A percentile compares a stretch with the other conserved stretches of the same genome.
Evolutionary conservation across 2,329 filamentous ascomycete species (phyloP).

Genomic region (Aspergillus ruber): DNA sequence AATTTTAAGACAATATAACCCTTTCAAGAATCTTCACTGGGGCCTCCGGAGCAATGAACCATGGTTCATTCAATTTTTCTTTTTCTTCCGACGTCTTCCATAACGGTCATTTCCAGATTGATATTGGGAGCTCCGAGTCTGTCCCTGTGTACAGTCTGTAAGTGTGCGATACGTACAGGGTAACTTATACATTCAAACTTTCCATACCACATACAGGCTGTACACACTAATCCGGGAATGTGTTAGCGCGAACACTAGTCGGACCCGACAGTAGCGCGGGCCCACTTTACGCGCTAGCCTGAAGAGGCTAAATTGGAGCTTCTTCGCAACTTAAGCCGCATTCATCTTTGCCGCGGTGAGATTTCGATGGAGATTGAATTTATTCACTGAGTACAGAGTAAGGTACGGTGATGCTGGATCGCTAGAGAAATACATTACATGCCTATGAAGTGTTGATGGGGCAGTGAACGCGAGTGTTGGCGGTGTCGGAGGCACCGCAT

Average conservation of each 20-base stretch:
- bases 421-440: too few relatives aligned
- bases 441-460: too few relatives aligned
- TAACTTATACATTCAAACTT: too few relatives aligned
- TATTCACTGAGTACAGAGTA: too few relatives aligned
- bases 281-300: neutral
- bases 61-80: slow-evolving; percentile 14
- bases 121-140: too few relatives aligned
- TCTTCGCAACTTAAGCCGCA: neutral
- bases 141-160: too few relatives aligned
- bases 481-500: too few relatives aligned
- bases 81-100: slow-evolving; percentile 3
- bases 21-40: slow-evolving; percentile 15
- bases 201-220: too few relatives aligned
- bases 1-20: slow-evolving; percentile 18
- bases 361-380: neutral
- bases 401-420: too few relatives aligned
- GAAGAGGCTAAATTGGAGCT: neutral
- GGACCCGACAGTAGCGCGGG: neutral
- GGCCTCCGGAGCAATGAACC: slow-evolving; percentile 25
- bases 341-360: neutral
- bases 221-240: too few relatives aligned
- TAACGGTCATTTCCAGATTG: neutral
- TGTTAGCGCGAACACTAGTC: neutral
- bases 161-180: too few relatives aligned
- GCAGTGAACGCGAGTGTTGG: too few relatives aligned